Evolutionary conservation across 352 stramenopile genomes (phyloP).

Genomic region (Pythium oligandrum): DNA sequence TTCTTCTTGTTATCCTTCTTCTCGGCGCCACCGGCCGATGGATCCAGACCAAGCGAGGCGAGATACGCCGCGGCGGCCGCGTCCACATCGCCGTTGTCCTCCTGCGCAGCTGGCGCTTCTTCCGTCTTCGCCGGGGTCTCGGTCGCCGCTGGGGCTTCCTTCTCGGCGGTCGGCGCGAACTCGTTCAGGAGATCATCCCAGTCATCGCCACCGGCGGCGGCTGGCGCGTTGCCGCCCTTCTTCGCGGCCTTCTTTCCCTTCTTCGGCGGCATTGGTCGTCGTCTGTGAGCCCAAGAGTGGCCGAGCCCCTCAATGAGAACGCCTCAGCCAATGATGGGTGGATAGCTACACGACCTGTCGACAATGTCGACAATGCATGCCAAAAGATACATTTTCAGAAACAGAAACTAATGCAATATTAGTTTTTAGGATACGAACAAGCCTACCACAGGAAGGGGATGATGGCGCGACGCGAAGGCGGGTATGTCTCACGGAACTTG

Average conservation of each 20-base stretch:
- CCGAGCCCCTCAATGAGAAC: background rate
- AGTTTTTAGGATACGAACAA: too few species aligned
- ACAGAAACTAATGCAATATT: too few species aligned
- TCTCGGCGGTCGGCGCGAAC: conserved; percentile 26
- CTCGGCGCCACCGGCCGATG: conserved; percentile 53
- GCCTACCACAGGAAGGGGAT: conserved; percentile 7
- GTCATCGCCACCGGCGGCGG: conserved; percentile 37
- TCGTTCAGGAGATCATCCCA: conserved; percentile 73
- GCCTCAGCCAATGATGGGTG: background rate
- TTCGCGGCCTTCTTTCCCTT: conserved; percentile 65
- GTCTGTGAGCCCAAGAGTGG: background rate
- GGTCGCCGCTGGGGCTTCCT: conserved; percentile 10
- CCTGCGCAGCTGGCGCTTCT: conserved; percentile 13
- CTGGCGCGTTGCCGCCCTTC: conserved; percentile 28
- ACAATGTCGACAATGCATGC: conserved; percentile 7
- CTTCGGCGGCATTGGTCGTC: conserved; percentile 60
- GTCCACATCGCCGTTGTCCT: conserved; percentile 36
- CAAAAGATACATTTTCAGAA: background rate
- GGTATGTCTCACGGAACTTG: conserved; percentile 21
- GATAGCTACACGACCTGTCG: conserved; percentile 5
- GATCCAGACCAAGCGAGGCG: conserved; percentile 65
- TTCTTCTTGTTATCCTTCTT: conserved; percentile 86
- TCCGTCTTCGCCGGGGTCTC: conserved; percentile 8
- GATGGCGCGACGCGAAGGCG: conserved; percentile 11
- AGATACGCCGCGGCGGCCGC: conserved; percentile 71